Percentiles rank a stretch among this genome's conserved stretches.
Conservation (phyloP, 176 grass and related monocot species). For the Guadua angustifolia region DNA sequence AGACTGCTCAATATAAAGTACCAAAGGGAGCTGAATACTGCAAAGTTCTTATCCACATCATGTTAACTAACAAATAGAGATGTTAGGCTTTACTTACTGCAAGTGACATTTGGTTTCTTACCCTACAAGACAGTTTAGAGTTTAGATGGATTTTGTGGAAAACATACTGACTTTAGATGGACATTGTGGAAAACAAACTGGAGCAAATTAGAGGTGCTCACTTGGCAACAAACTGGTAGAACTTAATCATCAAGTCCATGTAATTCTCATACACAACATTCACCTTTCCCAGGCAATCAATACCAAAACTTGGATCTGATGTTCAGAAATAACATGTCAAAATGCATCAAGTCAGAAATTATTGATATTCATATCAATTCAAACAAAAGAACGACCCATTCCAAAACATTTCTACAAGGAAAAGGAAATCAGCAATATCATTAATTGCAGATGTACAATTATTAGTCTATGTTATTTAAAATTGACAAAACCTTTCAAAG, state of each 20-base stretch:
- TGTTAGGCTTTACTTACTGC: background rate
- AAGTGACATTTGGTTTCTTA: background rate
- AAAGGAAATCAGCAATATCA: background rate
- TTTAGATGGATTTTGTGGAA: too few species aligned
- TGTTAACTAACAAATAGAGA: constrained; percentile 19
- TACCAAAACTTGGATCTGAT: too few species aligned
- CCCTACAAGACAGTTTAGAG: too few species aligned
- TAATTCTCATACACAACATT: too few species aligned
- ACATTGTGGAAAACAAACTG: too few species aligned
- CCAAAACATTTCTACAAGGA: constrained; percentile 9
- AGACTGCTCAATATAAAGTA: background rate
- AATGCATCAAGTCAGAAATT: background rate
- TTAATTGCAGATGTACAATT: background rate
- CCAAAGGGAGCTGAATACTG: background rate
- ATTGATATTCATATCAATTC: background rate
- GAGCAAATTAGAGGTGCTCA: too few species aligned
- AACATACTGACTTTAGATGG: too few species aligned
- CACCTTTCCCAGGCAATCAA: too few species aligned
- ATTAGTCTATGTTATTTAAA: background rate
- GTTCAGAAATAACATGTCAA: constrained; percentile 36
- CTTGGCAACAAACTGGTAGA: too few species aligned
- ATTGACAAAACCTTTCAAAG: background rate
- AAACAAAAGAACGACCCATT: background rate
- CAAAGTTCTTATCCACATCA: background rate
- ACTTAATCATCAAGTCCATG: too few species aligned